Evolutionary conservation across 2,329 filamentous ascomycete genomes (phyloP).

Genomic region (Teratosphaeria epicoccoides): DNA sequence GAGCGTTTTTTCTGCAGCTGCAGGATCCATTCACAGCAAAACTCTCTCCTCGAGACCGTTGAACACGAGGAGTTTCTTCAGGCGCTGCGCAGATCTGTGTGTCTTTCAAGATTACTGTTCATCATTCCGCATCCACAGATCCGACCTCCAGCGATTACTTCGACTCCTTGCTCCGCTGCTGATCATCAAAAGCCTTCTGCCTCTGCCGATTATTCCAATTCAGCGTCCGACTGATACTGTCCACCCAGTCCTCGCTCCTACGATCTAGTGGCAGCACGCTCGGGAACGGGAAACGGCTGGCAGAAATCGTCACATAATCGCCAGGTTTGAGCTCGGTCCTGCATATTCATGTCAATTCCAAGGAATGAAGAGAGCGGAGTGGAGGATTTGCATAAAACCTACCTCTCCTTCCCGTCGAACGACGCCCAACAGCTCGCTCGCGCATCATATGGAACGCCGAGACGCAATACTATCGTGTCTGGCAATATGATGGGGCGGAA

Average conservation of each 20-base stretch:
- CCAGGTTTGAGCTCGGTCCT: slow-evolving; percentile 56
- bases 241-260: slow-evolving; percentile 68
- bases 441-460: slow-evolving; percentile 91
- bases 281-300: slow-evolving; percentile 70
- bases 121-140: too few relatives aligned
- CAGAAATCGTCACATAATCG: slow-evolving; percentile 77
- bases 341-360: too few relatives aligned
- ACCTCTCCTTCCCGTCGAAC: slow-evolving; percentile 85
- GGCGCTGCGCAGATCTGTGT: too few relatives aligned
- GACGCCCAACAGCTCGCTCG: slow-evolving; percentile 90
- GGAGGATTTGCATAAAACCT: too few relatives aligned
- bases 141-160: too few relatives aligned
- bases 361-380: background rate
- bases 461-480: slow-evolving; percentile 84
- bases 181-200: slow-evolving; percentile 52
- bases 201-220: slow-evolving; percentile 73
- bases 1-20: too few relatives aligned
- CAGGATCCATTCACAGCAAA: too few relatives aligned
- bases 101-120: too few relatives aligned
- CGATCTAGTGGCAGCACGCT: slow-evolving; percentile 60
- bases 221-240: slow-evolving; percentile 66
- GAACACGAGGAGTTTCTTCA: too few relatives aligned
- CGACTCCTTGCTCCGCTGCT: slow-evolving; percentile 1
- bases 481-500: slow-evolving; percentile 95
- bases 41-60: too few relatives aligned